These are phyloP conservation scores for Tilletia setariae DNA, from an alignment of 1,284 basidiomycete species.

Conservation along the genomic window DNA sequence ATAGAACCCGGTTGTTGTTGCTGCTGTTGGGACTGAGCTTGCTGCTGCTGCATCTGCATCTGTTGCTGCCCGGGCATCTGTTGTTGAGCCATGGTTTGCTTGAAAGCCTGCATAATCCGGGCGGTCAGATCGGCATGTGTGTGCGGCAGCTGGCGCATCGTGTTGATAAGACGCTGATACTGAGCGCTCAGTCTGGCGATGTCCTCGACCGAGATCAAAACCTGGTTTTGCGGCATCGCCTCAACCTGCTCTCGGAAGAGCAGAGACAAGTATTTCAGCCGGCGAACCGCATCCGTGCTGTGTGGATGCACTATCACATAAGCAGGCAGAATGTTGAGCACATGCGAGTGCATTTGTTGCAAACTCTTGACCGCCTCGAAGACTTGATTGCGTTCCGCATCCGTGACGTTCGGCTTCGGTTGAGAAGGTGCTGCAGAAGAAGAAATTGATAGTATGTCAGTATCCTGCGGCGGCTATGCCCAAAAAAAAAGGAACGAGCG, in stretches of 20 bases:
- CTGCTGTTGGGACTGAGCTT: constrained; percentile 17
- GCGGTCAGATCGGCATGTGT: not conserved
- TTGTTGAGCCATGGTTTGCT: not conserved
- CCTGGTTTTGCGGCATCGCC: not conserved
- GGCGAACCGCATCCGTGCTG: constrained; percentile 5
- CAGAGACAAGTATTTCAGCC: not conserved
- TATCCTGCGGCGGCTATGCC: not conserved
- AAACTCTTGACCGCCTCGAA: not conserved
- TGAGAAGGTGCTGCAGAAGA: not conserved
- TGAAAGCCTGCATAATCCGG: not conserved
- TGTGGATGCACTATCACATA: not conserved
- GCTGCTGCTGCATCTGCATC: constrained; percentile 5
- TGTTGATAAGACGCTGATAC: constrained; percentile 5
- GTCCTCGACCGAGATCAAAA: not conserved
- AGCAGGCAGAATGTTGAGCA: not conserved
- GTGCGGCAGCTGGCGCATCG: constrained; percentile 3
- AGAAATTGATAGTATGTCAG: not conserved
- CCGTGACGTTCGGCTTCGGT: constrained; percentile 6
- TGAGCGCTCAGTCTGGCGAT: constrained; percentile 3
- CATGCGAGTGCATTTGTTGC: not conserved
- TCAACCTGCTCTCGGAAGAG: constrained; percentile 13
- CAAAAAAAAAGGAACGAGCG: not conserved
- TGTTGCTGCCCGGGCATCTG: not conserved
- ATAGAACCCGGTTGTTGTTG: constrained; percentile 17
- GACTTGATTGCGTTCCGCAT: not conserved